Evolutionary conservation across 257 asterid genomes (phyloP).

Genomic region (Solanum chmielewskii): DNA sequence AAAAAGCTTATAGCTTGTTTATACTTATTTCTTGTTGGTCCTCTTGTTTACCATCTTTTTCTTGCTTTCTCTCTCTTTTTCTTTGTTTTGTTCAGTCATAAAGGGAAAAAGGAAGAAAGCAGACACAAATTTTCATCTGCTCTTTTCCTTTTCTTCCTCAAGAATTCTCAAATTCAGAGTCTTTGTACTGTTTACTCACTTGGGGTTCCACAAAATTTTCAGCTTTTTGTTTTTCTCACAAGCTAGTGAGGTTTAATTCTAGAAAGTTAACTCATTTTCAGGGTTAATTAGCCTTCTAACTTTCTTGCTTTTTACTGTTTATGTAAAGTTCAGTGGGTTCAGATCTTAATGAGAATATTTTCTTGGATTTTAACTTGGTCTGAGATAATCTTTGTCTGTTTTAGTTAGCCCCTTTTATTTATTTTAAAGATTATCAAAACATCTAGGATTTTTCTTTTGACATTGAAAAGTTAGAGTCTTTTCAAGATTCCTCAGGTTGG

Average conservation of each 20-base stretch:
- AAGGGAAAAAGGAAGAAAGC: conserved; percentile 38
- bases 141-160: conserved; percentile 14
- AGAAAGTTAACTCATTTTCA: conserved; percentile 2
- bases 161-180: conserved; percentile 18
- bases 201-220: conserved; percentile 14
- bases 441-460: conserved; percentile 20
- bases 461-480: conserved; percentile 30
- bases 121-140: conserved; percentile 23
- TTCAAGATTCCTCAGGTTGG: conserved; percentile 51
- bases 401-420: neutral
- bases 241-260: neutral
- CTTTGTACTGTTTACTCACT: conserved; percentile 10
- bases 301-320: neutral
- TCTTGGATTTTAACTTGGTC: neutral
- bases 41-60: conserved; percentile 16
- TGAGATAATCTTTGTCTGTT: conserved; percentile 1
- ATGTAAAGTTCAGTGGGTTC: conserved; percentile 6
- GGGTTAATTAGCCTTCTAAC: neutral
- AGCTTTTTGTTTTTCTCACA: conserved; percentile 36
- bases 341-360: conserved; percentile 28
- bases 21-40: neutral
- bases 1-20: conserved; percentile 19
- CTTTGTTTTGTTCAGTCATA: conserved; percentile 15
- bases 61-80: conserved; percentile 12
- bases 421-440: conserved; percentile 7